Base-by-base conservation (phyloP, 108 stramenopile genomes). In the Skeletonema costatum region DNA sequence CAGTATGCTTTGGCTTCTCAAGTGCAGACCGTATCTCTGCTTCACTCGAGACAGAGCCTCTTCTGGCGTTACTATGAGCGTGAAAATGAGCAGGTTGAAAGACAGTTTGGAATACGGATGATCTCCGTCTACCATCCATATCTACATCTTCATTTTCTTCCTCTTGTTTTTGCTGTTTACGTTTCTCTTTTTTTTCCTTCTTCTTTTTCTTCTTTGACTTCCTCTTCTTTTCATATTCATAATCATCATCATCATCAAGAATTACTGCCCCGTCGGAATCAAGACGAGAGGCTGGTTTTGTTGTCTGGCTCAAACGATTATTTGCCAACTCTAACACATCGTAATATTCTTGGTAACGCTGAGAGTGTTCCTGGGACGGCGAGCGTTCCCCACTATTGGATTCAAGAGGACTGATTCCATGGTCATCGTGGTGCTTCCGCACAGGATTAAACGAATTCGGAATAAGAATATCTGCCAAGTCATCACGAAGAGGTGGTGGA, bases 301-400 rank as follows among this genome's bases (percentile, higher is more conserved):
- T 0, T 21, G 5, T 56, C 21, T 25, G 16, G 2, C 21, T 76
- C 75, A 76, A 35, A n/a, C 75, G 75, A 68, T 51, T 69, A 33
- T 73, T 62, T 67, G 79, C 79, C 50, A 74, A 42, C 62, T 80
- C 73, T 44, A 80, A 74, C 5, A 80, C 73, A 74, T 80, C 72
- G 63, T 74, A 80, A 33, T 80, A 80, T 53, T 74, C 72, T 70
- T 73, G 73, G 58, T 80, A 56, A 25, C 53, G 53, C 25, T 4
- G 53, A 46, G 44, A 46, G n/a, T n/a, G 16, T n/a, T 46, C 44
- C 44, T 5, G 44, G 3, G 14, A 0, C 2, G 44, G 16, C 4
- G 44, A 46, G n/a, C 3, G 44, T n/a, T 46, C 44, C 44, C 44
- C 44, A n/a, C 44, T 46, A 46, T 46, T 46, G 16, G 44, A 46